Evolutionary conservation across 192 early-diverging fungal genomes (phyloP).

Genomic region (Backusella australiensis): DNA sequence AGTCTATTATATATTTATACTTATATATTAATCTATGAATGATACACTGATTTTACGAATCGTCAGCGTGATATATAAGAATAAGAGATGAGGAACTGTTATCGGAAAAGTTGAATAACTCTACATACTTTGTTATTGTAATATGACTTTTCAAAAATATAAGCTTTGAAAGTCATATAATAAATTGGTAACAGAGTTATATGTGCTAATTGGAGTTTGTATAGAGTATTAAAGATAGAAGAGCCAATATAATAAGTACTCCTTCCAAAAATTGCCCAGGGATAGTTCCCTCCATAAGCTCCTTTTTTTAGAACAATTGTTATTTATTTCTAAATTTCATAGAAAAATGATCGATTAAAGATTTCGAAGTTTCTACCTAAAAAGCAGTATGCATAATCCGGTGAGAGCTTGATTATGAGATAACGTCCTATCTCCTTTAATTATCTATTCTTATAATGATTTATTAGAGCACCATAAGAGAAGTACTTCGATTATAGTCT

Average conservation of each 20-base stretch:
- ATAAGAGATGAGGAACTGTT: neutral
- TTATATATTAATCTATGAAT: neutral
- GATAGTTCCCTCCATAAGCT: neutral
- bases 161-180: no score
- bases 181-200: neutral
- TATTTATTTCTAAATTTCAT: neutral
- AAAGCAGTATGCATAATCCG: neutral
- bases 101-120: no score
- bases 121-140: no score
- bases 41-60: neutral
- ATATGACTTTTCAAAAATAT: no score
- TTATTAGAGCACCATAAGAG: no score
- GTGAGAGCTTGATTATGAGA: no score
- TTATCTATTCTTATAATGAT: no score
- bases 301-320: neutral
- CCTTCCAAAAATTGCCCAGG: neutral
- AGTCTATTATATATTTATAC: neutral
- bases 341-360: neutral
- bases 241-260: neutral
- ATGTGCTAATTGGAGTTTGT: neutral
- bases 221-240: neutral
- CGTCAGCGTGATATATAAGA: neutral
- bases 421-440: no score
- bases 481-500: no score
- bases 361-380: neutral